Conservation (phyloP, 768 basidiomycete species). For the Serendipita sp. region DNA sequence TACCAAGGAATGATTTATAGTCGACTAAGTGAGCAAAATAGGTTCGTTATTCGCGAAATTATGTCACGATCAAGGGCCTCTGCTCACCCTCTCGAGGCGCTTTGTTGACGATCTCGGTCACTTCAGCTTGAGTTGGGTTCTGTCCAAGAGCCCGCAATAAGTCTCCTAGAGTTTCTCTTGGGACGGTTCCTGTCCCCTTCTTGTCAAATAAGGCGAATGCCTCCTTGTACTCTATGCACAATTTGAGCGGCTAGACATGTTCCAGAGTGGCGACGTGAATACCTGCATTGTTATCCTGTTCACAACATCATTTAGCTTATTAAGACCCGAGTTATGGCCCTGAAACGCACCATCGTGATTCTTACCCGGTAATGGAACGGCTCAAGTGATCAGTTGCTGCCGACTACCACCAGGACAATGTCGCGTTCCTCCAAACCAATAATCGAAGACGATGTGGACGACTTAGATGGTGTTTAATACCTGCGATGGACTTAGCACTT, state of each 20-base stretch:
- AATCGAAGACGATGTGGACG: constrained; percentile 48
- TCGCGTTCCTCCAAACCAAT: not conserved
- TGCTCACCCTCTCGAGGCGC: constrained; percentile 63
- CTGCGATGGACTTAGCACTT: not conserved
- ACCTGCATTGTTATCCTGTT: constrained; percentile 6
- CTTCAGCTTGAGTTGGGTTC: constrained; percentile 99
- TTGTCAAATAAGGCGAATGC: constrained; percentile 98
- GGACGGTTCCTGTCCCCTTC: constrained; percentile 80
- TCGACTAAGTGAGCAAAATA: constrained; percentile 41
- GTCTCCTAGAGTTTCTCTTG: constrained; percentile 78
- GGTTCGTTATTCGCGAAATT: not conserved
- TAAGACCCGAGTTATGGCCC: not conserved
- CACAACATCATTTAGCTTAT: not conserved
- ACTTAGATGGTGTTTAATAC: constrained; percentile 38
- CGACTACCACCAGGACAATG: not conserved
- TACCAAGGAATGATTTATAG: constrained; percentile 78
- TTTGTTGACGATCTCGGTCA: constrained; percentile 55
- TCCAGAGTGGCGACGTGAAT: not conserved
- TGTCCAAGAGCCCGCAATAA: constrained; percentile 87
- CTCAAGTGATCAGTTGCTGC: not conserved
- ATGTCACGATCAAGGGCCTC: not conserved
- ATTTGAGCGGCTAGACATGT: not conserved
- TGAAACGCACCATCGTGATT: constrained; percentile 3
- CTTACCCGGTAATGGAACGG: not conserved
- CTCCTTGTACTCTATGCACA: constrained; percentile 74